Conservation (phyloP, 805 yeast species). For the Candida incommunis region DNA sequence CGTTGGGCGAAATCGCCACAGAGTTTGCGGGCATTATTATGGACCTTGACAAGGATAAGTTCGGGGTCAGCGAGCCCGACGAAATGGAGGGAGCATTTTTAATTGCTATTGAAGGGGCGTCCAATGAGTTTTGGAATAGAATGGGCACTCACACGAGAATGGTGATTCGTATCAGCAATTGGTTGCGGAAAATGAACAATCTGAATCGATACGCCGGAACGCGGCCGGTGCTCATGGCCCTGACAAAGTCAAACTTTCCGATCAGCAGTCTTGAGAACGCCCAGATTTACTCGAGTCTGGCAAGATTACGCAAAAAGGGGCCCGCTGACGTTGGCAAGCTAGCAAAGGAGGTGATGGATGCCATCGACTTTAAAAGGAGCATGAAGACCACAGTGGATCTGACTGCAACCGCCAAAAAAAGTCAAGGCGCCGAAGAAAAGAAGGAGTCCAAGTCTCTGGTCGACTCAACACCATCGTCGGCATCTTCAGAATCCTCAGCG, state of each 20-base stretch:
- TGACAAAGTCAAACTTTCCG: constrained; percentile 5
- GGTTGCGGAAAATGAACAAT: constrained; percentile 9
- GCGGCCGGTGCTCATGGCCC: constrained; percentile 6
- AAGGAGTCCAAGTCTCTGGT: background rate
- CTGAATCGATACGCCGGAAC: constrained; percentile 3
- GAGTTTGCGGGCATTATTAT: background rate
- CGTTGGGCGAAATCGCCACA: background rate
- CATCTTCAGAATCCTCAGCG: background rate
- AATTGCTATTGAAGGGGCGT: constrained; percentile 4
- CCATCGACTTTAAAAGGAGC: background rate
- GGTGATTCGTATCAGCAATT: constrained; percentile 10
- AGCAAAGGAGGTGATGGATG: constrained; percentile 4
- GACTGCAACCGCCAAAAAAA: background rate
- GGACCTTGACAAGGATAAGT: constrained; percentile 6
- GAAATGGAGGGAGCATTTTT: constrained; percentile 7
- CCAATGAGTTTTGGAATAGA: constrained; percentile 2
- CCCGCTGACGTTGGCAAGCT: constrained; percentile 1
- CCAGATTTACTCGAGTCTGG: constrained; percentile 4
- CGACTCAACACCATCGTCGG: background rate
- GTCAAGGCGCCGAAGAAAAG: background rate
- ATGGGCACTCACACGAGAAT: constrained; percentile 1
- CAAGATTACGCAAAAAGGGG: background rate
- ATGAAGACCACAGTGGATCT: background rate
- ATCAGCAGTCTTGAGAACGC: constrained; percentile 5
- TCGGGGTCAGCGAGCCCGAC: constrained; percentile 8